Conservation (phyloP, 805 yeast species). For the Lipomyces mesembrius region DNA sequence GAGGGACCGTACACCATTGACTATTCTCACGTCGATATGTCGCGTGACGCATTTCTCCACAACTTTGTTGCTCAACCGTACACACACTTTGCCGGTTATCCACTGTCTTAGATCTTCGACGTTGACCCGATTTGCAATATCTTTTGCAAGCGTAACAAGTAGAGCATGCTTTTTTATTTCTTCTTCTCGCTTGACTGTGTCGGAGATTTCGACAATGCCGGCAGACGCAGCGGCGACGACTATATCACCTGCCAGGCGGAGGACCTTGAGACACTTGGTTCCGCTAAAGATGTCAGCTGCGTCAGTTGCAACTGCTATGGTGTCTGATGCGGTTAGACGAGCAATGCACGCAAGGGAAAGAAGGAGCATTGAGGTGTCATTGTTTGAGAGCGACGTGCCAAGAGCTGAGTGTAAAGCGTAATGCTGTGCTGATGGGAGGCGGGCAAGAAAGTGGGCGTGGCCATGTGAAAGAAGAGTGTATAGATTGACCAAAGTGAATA, state of each 20-base stretch:
- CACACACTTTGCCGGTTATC: constrained; percentile 2
- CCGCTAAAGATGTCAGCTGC: neutral
- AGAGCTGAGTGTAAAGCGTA: constrained; percentile 2
- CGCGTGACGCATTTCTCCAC: constrained; percentile 1
- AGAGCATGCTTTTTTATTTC: neutral
- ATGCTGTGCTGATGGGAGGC: constrained; percentile 1
- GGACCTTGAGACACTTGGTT: constrained; percentile 5
- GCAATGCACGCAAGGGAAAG: constrained; percentile 3
- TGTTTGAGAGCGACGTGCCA: neutral
- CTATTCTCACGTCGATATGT: neutral
- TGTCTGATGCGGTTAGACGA: neutral
- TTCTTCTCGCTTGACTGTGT: neutral
- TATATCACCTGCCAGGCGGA: constrained; percentile 1
- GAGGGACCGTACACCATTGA: neutral
- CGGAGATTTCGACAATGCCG: neutral
- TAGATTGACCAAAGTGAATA: neutral
- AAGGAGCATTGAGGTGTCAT: constrained; percentile 1
- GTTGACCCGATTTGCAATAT: neutral
- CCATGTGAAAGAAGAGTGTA: constrained; percentile 3
- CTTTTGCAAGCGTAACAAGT: neutral
- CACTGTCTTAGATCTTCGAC: neutral
- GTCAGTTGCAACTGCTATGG: neutral
- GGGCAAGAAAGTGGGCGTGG: neutral
- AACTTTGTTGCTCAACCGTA: neutral
- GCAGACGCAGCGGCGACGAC: constrained; percentile 1